A percentile compares a stretch with the other conserved stretches of the same genome.
Conservation (phyloP, 1,139 yeast species). For the Saccharomyces hybrid region DNA sequence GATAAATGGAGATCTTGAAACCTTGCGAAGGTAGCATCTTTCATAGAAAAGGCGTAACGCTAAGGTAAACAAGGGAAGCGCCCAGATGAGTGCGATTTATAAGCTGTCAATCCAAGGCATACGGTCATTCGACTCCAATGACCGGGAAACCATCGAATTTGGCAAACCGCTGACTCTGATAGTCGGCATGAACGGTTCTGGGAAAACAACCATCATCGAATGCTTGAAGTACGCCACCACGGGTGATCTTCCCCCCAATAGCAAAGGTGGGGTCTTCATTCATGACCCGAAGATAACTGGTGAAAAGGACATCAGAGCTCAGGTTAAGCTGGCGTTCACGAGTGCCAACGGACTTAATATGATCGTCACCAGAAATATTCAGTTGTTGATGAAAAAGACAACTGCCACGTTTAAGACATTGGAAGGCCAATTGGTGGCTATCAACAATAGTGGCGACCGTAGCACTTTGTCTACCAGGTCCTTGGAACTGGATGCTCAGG, state of each 20-base stretch:
- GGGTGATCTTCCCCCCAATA: slow-evolving; percentile 92
- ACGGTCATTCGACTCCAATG: slow-evolving; percentile 78
- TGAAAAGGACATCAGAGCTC: slow-evolving; percentile 75
- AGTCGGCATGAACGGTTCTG: slow-evolving; percentile 96
- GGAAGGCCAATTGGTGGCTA: slow-evolving; percentile 76
- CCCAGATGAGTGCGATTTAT: slow-evolving; percentile 54
- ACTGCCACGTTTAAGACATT: slow-evolving; percentile 76
- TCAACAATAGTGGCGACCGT: slow-evolving; percentile 54
- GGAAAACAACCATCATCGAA: slow-evolving; percentile 94
- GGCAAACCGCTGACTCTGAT: slow-evolving; percentile 87
- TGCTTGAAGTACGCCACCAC: slow-evolving; percentile 91
- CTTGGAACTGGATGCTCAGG: slow-evolving; percentile 74
- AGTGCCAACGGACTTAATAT: slow-evolving; percentile 68
- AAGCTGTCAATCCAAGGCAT: slow-evolving; percentile 86
- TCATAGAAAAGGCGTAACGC: not conserved
- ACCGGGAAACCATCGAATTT: slow-evolving; percentile 80
- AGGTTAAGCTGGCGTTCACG: slow-evolving; percentile 78
- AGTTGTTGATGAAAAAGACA: slow-evolving; percentile 53
- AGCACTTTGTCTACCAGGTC: slow-evolving; percentile 75
- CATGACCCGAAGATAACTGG: slow-evolving; percentile 85
- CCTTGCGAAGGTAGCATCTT: too few species aligned
- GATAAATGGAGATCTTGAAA: not conserved
- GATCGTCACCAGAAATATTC: slow-evolving; percentile 84
- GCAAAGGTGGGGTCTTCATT: slow-evolving; percentile 93
- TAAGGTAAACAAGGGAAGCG: not conserved